Base-by-base conservation (phyloP, 805 yeast genomes). In the Saccharomycopsis javanensis region DNA sequence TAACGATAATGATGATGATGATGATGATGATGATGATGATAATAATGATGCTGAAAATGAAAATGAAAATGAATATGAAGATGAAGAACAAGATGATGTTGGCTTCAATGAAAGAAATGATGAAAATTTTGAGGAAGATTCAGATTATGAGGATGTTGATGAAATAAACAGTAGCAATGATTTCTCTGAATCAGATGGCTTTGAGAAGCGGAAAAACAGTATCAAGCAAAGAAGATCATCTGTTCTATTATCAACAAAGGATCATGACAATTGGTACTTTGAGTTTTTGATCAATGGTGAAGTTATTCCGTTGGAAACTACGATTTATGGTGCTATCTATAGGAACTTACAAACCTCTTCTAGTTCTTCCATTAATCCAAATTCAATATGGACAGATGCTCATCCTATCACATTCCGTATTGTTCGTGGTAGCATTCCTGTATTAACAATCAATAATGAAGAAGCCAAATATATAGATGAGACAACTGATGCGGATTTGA, bases 311-410 rank as follows among this genome's bases (percentile, higher is more conserved):
- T 73, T 73, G 38, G 87, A 80, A 54, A 80, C 87, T 0, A 88
- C 96, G 0, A 76, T 88, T 1, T 86, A 82, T 68, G 94, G 94
- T 0, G 91, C 89, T 0, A 72, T 86, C 5, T 82, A 81, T 66
- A 77, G 79, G 53, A 70, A 79, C 2, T 66, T 78, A 13, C 77
- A 79, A 65, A 54, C 60, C 31, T 56, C 69, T 16, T 62, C 76
- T 0, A 71, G 71, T 23, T 30, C 42, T 2, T 37, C 52, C 3
- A 73, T 80, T 28, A 78, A 82, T 27, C 71, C 82, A 0, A 66
- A 68, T 6, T 72, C 66, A 53, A 71, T 88, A 16, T 88, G 95
- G 92, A 66, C 72, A 3, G 73, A 71, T 4, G 69, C 76, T 2
- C 91, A 83, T 61, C 72, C 71, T 1, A 73, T 85, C 11, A 72